phyloP scores from a whole-genome alignment of 2,329 filamentous ascomycete species.

The Corniculantispora saksenae region DNA sequence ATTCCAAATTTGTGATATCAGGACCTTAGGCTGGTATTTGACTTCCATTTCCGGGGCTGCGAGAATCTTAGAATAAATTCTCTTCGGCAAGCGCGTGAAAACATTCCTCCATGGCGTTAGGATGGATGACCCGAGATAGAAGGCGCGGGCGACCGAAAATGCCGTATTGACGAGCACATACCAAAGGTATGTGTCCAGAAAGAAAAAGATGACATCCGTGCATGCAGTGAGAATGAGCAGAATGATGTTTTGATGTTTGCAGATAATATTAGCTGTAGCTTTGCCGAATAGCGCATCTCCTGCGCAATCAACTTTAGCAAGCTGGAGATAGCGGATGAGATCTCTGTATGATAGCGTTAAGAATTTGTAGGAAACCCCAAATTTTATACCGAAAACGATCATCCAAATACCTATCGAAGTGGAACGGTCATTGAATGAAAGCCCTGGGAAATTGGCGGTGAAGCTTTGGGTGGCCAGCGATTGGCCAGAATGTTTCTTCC shows the following conservation, averaged over 20 bases:
- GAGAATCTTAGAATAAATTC: conserved; percentile 97
- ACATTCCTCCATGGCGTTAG: conserved; percentile 99
- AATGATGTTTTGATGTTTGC: conserved; percentile 79
- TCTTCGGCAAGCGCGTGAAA: conserved; percentile 95
- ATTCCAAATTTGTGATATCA: conserved; percentile 99
- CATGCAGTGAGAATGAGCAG: conserved; percentile 71
- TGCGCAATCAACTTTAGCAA: conserved; percentile 77
- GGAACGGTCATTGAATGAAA: conserved; percentile 90
- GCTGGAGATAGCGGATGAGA: conserved; percentile 82
- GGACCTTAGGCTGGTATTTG: conserved; percentile 99
- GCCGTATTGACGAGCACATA: conserved; percentile 93
- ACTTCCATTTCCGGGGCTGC: conserved; percentile 99
- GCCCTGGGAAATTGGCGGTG: conserved; percentile 86
- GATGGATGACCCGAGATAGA: conserved; percentile 97
- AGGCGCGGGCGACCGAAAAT: conserved; percentile 92
- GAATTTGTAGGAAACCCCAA: conserved; percentile 91
- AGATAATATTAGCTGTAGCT: conserved; percentile 56
- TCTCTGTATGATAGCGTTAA: conserved; percentile 90
- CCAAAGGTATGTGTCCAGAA: conserved; percentile 97
- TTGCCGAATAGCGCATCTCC: conserved; percentile 67
- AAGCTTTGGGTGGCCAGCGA: conserved; percentile 99
- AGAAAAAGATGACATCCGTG: conserved; percentile 93
- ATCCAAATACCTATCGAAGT: conserved; percentile 97
- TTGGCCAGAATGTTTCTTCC: conserved; percentile 84
- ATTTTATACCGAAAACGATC: conserved; percentile 85